Conservation (phyloP, 2,329 filamentous ascomycete species). For the Trichoderma harzianum region DNA sequence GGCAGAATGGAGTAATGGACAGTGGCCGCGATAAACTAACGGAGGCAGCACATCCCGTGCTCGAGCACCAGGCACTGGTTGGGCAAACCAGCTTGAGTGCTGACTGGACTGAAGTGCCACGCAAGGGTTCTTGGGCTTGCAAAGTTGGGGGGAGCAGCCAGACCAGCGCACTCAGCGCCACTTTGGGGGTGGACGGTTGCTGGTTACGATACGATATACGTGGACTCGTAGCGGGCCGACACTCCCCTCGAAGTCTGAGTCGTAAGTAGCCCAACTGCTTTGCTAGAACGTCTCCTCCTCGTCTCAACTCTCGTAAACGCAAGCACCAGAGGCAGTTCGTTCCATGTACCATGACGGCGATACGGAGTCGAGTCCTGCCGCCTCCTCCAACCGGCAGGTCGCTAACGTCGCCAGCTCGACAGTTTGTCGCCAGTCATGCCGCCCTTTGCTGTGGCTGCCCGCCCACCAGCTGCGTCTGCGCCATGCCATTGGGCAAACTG, state of each 20-base stretch:
- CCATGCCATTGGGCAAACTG: neutral
- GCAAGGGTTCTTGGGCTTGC: neutral
- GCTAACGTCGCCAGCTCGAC: neutral
- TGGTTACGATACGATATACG: neutral
- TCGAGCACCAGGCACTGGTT: neutral
- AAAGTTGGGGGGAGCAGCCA: neutral
- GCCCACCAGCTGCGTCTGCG: conserved; percentile 8
- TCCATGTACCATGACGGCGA: neutral
- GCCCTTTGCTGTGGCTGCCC: conserved; percentile 1
- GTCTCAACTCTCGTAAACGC: neutral
- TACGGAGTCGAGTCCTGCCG: neutral
- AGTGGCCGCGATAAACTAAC: neutral
- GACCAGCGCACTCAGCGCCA: neutral
- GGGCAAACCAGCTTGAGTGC: neutral
- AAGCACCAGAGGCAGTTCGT: neutral
- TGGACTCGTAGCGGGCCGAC: neutral
- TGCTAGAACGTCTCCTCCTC: neutral
- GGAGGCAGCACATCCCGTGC: conserved; percentile 3
- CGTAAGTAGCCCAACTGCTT: neutral
- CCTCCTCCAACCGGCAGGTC: conserved; percentile 3
- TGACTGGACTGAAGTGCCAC: neutral
- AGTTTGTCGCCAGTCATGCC: neutral
- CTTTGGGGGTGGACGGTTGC: neutral
- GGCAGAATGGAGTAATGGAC: neutral
- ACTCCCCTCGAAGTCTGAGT: neutral